Base-by-base conservation (phyloP, 345 rosid species). In the Boechera retrofracta region DNA sequence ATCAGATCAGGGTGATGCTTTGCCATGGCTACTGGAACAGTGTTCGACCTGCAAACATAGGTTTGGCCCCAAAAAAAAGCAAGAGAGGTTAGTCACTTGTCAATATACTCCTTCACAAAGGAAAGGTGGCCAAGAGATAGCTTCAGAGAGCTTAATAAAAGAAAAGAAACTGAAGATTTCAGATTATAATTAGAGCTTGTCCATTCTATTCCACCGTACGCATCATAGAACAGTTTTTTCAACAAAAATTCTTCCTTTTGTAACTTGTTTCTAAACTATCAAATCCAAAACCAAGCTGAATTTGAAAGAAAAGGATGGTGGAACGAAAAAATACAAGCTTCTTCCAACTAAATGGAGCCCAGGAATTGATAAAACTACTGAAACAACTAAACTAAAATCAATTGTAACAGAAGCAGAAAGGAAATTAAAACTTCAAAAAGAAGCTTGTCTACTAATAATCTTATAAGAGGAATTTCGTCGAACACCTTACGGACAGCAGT, bases 1-100 rank as follows among this genome's bases (percentile, higher is more conserved):
- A 87, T 89, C 76, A 89, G 61, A 82, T 89, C 94, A 18, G 94
- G 94, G 52, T 89, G 94, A 77, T 89, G 91, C 87, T 89, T 87
- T 15, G 89, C 89, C 92, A 88, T 88, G 5, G 64, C 77, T 68
- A 24, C 15, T 2, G 29, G 7, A 28, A 73, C 31, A 39, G 28
- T 0, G 26, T 48, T 7, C 29, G 0, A 71, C 58, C 81, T 72
- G 74, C 49, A 53, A 15, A 42, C 3, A 48, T 24, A 4, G 29
- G 9, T 35, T 49, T 29, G 3, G 4, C 56, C 21, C 5, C 44
- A 10, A 39, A 12, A 42, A 59, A 5, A 54, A 33, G 55, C 0
- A 57, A 66, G 10, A 6, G 33, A 26, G 6, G 44, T 41, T 13
- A 41, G 32, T 67, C 42, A 59, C 26, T 75, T 36, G 0, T 57